A percentile compares a stretch with the other conserved stretches of the same genome.
Evolutionary conservation across 1,284 basidiomycete species (phyloP).

Genomic region (Ganoderma sp.): DNA sequence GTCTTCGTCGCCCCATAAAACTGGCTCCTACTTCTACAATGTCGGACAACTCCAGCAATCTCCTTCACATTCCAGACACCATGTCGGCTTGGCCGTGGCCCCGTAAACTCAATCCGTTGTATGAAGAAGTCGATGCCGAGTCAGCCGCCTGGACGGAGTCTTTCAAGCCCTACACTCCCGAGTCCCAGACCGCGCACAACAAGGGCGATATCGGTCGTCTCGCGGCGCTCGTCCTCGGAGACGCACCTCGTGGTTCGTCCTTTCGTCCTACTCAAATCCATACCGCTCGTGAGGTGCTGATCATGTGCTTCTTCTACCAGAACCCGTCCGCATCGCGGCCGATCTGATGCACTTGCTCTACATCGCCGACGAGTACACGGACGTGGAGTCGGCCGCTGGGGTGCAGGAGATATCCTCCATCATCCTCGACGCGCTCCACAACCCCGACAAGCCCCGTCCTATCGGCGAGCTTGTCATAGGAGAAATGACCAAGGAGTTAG

Average conservation of each 20-base stretch:
- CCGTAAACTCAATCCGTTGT: slow-evolving; percentile 30
- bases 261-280: slow-evolving; percentile 7
- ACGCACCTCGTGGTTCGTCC: slow-evolving; percentile 30
- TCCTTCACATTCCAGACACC: slow-evolving; percentile 26
- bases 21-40: not conserved
- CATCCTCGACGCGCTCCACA: slow-evolving; percentile 8
- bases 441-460: slow-evolving; percentile 15
- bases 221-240: slow-evolving; percentile 36
- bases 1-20: not conserved
- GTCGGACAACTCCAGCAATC: not conserved
- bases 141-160: slow-evolving; percentile 42
- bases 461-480: not conserved
- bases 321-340: slow-evolving; percentile 37
- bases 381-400: slow-evolving; percentile 37
- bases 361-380: slow-evolving; percentile 50
- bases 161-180: slow-evolving; percentile 39
- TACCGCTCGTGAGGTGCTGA: not conserved
- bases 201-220: slow-evolving; percentile 41
- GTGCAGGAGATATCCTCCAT: slow-evolving; percentile 30
- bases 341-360: slow-evolving; percentile 52
- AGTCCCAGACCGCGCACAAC: slow-evolving; percentile 42
- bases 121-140: slow-evolving; percentile 36
- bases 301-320: slow-evolving; percentile 10
- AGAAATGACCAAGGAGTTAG: slow-evolving; percentile 7
- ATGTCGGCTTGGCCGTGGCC: slow-evolving; percentile 31